Base-by-base conservation (phyloP, 2,329 filamentous ascomycete species). In the Pseudocercospora fuligena region DNA sequence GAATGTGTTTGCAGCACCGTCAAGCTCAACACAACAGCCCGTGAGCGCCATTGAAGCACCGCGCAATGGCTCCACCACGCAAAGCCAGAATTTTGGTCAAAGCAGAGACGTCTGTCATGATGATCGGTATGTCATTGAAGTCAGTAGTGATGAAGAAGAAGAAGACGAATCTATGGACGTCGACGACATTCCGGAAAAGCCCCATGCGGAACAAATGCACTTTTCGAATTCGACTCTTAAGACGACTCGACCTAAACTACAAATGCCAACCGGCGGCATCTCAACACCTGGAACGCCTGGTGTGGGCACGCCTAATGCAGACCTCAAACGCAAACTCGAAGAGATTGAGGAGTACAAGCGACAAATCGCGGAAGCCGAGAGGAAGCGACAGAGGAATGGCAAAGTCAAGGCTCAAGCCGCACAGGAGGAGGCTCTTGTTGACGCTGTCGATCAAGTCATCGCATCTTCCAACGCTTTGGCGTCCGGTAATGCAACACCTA, bases 81-180 rank as follows among this genome's bases (percentile, higher is more conserved):
- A 77, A 16, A 92, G 91, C 72, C 87, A 89, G 58, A 86, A 88
- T 3, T 89, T 90, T 72, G 87, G 86, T 12, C 87, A 89, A 53
- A 83, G 82, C 56, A 82, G 84, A 25, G 71, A 76, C 54, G 70
- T 75, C 25, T 74, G 75, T 58, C 81, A 85, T 60, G 84, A 89
- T 25, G 84, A 88, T 59, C 86, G 86, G 2, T 86, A 97, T 61
- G 87, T 97, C 46, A 97, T 97, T 71, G 88, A 96, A 70, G 90
- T 96, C 46, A 97, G 92, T 75, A 94, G 97, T 29, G 88, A 90
- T 70, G 88, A 90, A 65, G 82, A 75, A 19, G 82, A 75, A 19
- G 73, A 75, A 25, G 73, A 73, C 9, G 74, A 77, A 54, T 74
- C 76, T n/a, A 78, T 76, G 53, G 71, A 71, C 27, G 57, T 70